Percentiles rank a stretch among this genome's conserved stretches.
phyloP scores from a whole-genome alignment of 1,139 yeast genomes.

The Debaryomyces coudertii region DNA sequence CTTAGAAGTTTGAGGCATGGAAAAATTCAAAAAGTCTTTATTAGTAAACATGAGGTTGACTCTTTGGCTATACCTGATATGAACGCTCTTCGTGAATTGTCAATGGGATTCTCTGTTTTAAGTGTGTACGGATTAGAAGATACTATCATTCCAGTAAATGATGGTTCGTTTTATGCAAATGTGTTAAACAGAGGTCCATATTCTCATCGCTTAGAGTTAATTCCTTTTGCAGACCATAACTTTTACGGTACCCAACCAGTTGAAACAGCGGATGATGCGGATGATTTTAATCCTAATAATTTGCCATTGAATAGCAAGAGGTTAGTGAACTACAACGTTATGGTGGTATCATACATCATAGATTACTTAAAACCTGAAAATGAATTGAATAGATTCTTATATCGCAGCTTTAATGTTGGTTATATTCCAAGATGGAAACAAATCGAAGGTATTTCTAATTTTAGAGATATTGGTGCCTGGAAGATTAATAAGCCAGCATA shows the following conservation, averaged over 20 bases:
- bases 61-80: slow-evolving; percentile 59
- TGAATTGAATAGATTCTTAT: slow-evolving; percentile 56
- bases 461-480: slow-evolving; percentile 86
- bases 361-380: slow-evolving; percentile 54
- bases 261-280: slow-evolving; percentile 31
- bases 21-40: slow-evolving; percentile 34
- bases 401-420: slow-evolving; percentile 39
- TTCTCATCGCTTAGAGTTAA: slow-evolving; percentile 57
- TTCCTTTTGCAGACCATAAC: slow-evolving; percentile 80
- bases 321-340: slow-evolving; percentile 57
- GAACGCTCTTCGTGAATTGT: slow-evolving; percentile 42
- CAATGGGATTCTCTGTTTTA: slow-evolving; percentile 55
- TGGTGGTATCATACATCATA: slow-evolving; percentile 55
- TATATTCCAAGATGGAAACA: slow-evolving; percentile 57
- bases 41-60: slow-evolving; percentile 56
- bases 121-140: slow-evolving; percentile 77
- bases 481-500: slow-evolving; percentile 39
- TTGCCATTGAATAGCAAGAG: slow-evolving; percentile 32
- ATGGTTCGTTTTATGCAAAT: slow-evolving; percentile 62
- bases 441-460: slow-evolving; percentile 70
- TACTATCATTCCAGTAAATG: slow-evolving; percentile 63
- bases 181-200: slow-evolving; percentile 53
- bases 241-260: slow-evolving; percentile 57
- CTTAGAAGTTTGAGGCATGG: slow-evolving; percentile 55
- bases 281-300: slow-evolving; percentile 37